These are phyloP conservation scores for Aspergillus fumigatus DNA, from an alignment of 2,329 filamentous ascomycete genomes.

Conservation along the genomic window DNA sequence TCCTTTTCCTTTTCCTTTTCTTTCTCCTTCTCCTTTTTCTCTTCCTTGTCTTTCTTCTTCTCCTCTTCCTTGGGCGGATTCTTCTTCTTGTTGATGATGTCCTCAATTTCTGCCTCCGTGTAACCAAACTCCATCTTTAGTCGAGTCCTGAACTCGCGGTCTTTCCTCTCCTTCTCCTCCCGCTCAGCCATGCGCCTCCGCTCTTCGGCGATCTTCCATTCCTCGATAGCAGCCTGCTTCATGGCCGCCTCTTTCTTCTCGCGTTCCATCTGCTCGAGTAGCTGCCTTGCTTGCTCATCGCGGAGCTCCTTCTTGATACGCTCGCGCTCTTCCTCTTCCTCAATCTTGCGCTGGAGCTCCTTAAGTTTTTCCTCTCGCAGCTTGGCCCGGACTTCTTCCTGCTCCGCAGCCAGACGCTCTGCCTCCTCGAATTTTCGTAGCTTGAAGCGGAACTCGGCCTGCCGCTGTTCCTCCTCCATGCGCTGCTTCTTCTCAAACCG, in stretches of 20 bases:
- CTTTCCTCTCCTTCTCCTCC: constrained; percentile 27
- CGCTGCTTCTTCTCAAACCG: constrained; percentile 40
- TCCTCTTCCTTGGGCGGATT: constrained; percentile 31
- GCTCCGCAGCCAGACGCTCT: constrained; percentile 29
- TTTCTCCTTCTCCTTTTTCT: constrained; percentile 33
- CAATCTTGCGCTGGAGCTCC: constrained; percentile 30
- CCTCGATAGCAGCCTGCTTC: constrained; percentile 40
- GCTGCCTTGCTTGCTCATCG: constrained; percentile 44
- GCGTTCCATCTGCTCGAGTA: constrained; percentile 30
- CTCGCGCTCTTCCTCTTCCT: constrained; percentile 46
- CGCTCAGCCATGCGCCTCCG: constrained; percentile 25
- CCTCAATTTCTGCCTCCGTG: constrained; percentile 40
- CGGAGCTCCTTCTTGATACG: constrained; percentile 30
- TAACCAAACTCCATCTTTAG: constrained; percentile 38
- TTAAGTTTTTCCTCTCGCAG: constrained; percentile 27
- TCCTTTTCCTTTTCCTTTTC: constrained; percentile 21
- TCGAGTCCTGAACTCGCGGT: constrained; percentile 33
- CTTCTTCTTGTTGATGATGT: constrained; percentile 37
- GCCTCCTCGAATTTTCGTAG: constrained; percentile 23
- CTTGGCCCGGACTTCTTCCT: constrained; percentile 29
- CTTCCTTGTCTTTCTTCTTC: constrained; percentile 18
- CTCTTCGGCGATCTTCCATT: constrained; percentile 33
- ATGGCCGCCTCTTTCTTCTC: constrained; percentile 27
- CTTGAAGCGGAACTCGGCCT: constrained; percentile 14
- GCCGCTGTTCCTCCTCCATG: constrained; percentile 23